Evolutionary conservation across 768 basidiomycete species (phyloP), one percentile per base, ranked within the genome.

Genomic region (Leucocoprinus leucothites): DNA sequence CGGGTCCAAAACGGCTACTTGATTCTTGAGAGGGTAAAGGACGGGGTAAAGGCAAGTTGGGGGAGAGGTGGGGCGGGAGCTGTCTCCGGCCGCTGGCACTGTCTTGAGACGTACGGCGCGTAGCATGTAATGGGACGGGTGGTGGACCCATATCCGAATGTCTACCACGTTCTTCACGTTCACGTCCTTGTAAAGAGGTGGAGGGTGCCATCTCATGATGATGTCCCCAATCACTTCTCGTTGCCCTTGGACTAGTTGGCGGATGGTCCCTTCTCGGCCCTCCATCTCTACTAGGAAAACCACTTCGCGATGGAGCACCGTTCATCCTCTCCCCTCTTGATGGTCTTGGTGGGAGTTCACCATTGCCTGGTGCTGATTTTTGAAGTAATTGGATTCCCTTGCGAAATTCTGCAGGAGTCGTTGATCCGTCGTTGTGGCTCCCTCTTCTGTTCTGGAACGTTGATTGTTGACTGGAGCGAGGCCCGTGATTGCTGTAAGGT

Each of bases 401-500:
- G 48, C 81, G 75, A 45, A 67, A 58, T 49, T 86, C 84, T 9
- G 66, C 65, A 38, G 69, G 67, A 53, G 70, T 60, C 34, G 62
- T 60, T 43, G 67, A 56, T 48, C 70, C 63, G 44, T 82, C 81
- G 41, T 76, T 74, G 52, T 76, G 73, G 58, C 71, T 63, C 19
- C 72, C 71, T 59, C 81, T 77, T 57, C 81, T 77, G 40, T 73
- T 65, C 50, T 72, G 63, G 44, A 71, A 71, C 48, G 76, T 63
- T 6, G 80, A 75, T 11, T 31, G 31, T 42, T 66, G 68, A 48
- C 68, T 70, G 51, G 71, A 60, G 34, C 77, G 74, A 61, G 79
- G 74, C n/a, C 72, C 57, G 60, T 76, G 80, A 53, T 76, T 82
- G 31, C 31, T 31, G 62, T 89, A 91, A 2, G 91, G 90, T 69